Base-by-base conservation (phyloP, 108 stramenopile genomes). In the Skeletonema grethae region DNA sequence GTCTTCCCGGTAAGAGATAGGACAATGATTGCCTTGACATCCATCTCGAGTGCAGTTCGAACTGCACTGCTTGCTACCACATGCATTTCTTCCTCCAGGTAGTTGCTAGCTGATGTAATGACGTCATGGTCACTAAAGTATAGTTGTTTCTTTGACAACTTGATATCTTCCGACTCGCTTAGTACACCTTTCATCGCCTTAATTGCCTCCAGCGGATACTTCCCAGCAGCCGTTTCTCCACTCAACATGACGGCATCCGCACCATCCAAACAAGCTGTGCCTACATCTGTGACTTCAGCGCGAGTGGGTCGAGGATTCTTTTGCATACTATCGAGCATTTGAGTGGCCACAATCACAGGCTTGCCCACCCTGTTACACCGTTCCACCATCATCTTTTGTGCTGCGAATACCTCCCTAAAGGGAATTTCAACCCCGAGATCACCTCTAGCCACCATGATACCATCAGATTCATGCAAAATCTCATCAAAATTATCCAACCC, bases 361-460 rank as follows among this genome's bases (percentile, higher is more conserved):
- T 89, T 92, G 29, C 97, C 97, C 48, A 79, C 70, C 18, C 72
- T 78, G 7, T 95, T 86, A 67, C 97, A 98, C 59, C 86, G 86
- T 46, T 97, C 91, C 65, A 98, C 94, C 72, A 98, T 98, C 28
- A 79, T 79, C 82, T 98, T 98, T 83, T 99, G 98, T 24, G 95
- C 67, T 61, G 97, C 82, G 34, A 97, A 97, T 5, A 99, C 98
- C 69, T 97, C 96, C 80, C 97, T 93, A 7, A 96, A 95, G 8
- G 89, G 85, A 76, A 85, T 88, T 76, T 98, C 97, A 25, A 99
- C 97, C 41, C 98, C 98, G 29, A 99, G 74, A 84, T 99, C 98
- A n/a, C 98, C 84, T 39, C 86, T 86, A 80, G 74, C 91, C 80
- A 65, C 93, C 90, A 30, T 87, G 62, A 84, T 87, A n/a, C 86